Evolutionary conservation across 1,284 basidiomycete genomes (phyloP).

Genomic region (Coriolopsis trogii): DNA sequence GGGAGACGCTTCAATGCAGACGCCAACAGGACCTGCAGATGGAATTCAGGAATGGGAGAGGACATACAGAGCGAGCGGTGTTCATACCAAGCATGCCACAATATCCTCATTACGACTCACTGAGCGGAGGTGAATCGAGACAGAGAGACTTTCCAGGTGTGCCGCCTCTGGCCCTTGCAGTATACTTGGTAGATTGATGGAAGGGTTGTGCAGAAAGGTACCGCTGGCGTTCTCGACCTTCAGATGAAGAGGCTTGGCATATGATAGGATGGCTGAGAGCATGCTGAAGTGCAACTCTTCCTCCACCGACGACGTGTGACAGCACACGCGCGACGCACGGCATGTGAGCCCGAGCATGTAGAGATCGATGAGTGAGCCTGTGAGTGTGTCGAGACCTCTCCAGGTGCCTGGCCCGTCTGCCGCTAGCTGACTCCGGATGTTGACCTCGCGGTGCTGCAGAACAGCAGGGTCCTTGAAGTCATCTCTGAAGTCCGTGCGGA

Average conservation of each 20-base stretch:
- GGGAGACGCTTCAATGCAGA: neutral
- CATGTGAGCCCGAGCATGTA: neutral
- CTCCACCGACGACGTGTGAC: neutral
- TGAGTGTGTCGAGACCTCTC: neutral
- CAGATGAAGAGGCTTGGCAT: neutral
- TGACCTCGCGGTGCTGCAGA: neutral
- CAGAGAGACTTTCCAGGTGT: neutral
- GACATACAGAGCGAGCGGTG: neutral
- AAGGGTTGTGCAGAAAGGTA: neutral
- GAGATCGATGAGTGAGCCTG: neutral
- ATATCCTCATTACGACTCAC: neutral
- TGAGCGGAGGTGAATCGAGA: neutral
- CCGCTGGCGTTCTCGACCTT: neutral
- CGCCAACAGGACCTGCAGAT: neutral
- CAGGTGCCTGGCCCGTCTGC: neutral
- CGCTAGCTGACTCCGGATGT: neutral
- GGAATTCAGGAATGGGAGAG: neutral
- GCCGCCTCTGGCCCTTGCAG: neutral
- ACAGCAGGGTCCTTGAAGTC: neutral
- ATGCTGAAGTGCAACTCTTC: neutral
- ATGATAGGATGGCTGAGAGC: neutral
- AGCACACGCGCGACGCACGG: neutral
- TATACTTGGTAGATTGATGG: neutral
- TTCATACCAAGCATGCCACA: neutral
- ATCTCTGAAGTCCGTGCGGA: neutral